Percentiles rank a stretch among this genome's conserved stretches.
Conservation (phyloP, 257 asterid species). For the Agastache rugosa region DNA sequence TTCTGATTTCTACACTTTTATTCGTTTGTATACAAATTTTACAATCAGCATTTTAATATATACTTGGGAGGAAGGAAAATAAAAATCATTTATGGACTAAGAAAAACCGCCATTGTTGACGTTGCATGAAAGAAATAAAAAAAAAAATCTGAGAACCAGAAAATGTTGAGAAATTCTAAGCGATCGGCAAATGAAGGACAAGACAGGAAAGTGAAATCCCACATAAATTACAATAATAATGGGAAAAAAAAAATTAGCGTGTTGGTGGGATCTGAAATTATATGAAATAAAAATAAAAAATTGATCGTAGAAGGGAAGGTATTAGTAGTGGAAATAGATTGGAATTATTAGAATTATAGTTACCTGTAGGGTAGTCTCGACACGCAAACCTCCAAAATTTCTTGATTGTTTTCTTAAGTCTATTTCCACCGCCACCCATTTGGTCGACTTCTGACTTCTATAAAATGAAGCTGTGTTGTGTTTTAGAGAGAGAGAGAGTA, state of each 20-base stretch:
- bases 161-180: not conserved
- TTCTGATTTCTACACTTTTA: too few species aligned
- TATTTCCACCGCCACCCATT: conserved; percentile 29
- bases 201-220: not conserved
- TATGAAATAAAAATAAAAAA: not conserved
- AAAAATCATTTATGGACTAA: not conserved
- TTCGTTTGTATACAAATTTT: too few species aligned
- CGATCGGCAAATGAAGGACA: not conserved
- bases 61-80: too few species aligned
- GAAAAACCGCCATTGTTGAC: not conserved
- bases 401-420: conserved; percentile 33
- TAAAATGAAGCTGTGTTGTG: not conserved
- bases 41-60: too few species aligned
- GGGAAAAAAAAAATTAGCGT: not conserved
- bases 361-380: conserved; percentile 39
- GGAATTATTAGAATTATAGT: not conserved
- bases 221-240: too few species aligned
- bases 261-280: not conserved
- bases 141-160: not conserved
- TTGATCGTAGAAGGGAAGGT: conserved; percentile 49
- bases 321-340: not conserved
- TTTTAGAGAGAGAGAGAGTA: not conserved
- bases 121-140: conserved; percentile 6
- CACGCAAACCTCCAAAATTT: conserved; percentile 42
- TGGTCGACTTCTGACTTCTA: not conserved